Evolutionary conservation across 2,329 filamentous ascomycete genomes (phyloP), one percentile per base, ranked within the genome.

Genomic region (Epichloe baconii): DNA sequence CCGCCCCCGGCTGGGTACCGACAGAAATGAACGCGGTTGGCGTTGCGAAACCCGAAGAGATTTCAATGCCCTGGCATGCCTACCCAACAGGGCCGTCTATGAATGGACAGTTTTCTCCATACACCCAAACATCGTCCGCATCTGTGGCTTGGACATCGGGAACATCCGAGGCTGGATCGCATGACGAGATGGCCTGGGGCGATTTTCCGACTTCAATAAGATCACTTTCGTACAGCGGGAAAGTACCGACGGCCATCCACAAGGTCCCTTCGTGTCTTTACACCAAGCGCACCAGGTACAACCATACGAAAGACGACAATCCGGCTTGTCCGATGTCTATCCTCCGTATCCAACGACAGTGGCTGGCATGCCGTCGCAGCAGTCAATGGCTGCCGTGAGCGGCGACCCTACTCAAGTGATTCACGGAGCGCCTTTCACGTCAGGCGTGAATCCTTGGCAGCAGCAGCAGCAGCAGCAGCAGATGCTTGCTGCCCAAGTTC

Each of bases 61-160:
- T 73, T 53, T 70, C 65, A 52, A 55, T 67, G 10, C 65, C 68
- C 12, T 82, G 77, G 78, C 66, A 71, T 53, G 62, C 69, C 6
- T 78, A 74, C 57, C 61, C 73, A 10, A 67, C 73, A 42, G 75
- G 76, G 41, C 72, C 76, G 7, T 71, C 76, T 10, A 66, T 78
- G 36, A 72, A 72, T 3, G 67, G 74, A 0, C 72, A 71, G 3
- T 76, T 74, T 53, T 73, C 75, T 5, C 69, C 74, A 2, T 79
- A 76, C 57, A 65, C 69, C 5, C 67, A 70, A 21, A 67, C 71
- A 42, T 64, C 65, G 1, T 61, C 70, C 14, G 58, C 68, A 2
- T 64, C 72, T 0, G 61, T 68, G 26, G 61, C 68, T 3, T 77
- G 74, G 75, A 60, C 68, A 34, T 63, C 66, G 23, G 61, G 56